These are phyloP conservation scores for Curvularia spicifera DNA, from an alignment of 2,329 filamentous ascomycete genomes.

Conservation along the genomic window DNA sequence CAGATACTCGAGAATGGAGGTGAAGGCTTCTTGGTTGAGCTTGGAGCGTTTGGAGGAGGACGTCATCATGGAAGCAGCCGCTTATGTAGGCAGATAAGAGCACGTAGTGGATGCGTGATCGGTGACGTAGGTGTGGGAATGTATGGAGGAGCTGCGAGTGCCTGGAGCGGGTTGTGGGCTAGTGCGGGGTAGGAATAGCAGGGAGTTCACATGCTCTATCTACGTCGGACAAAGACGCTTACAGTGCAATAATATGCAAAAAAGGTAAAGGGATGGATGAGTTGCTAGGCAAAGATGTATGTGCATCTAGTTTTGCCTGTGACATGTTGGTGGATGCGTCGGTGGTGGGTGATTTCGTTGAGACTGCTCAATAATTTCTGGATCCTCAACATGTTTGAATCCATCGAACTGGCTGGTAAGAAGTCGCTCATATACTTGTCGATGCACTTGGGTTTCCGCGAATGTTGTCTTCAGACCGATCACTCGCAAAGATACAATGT, in stretches of 20 bases:
- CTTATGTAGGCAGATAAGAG: constrained; percentile 26
- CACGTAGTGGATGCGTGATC: constrained; percentile 21
- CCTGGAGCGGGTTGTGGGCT: constrained; percentile 9
- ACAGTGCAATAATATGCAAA: neutral
- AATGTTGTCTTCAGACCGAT: neutral
- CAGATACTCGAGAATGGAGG: constrained; percentile 13
- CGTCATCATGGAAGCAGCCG: constrained; percentile 13
- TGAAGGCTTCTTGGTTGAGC: constrained; percentile 1
- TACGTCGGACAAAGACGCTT: neutral
- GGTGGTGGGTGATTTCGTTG: neutral
- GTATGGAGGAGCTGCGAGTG: constrained; percentile 2
- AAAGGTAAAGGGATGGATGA: neutral
- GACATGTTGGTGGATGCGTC: neutral
- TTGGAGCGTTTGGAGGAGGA: constrained; percentile 1
- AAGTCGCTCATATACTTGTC: neutral
- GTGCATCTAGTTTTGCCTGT: neutral
- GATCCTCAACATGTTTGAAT: neutral
- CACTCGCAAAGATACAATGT: neutral
- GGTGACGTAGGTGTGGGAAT: constrained; percentile 31
- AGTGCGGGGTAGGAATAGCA: constrained; percentile 5
- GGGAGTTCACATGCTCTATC: neutral
- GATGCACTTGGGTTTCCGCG: neutral
- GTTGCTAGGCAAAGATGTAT: too few species aligned
- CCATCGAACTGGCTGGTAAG: neutral
- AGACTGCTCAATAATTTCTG: neutral